Evolutionary conservation across 2,329 filamentous ascomycete species (phyloP).

Genomic region (Penicillium sp.): DNA sequence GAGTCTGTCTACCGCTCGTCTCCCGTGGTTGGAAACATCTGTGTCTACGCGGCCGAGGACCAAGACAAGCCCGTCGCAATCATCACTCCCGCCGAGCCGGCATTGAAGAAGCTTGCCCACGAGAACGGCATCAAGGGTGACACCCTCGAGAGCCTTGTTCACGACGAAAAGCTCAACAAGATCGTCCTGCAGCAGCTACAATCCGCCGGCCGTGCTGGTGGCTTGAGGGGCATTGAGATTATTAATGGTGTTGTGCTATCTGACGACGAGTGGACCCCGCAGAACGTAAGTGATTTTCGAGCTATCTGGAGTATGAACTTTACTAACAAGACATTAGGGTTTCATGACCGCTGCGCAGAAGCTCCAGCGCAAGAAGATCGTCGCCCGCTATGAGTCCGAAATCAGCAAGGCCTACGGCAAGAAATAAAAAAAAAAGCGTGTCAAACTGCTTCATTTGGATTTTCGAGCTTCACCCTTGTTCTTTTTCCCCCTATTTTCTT

Average conservation of each 20-base stretch:
- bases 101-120: slow-evolving; percentile 55
- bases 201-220: slow-evolving; percentile 35
- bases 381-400: slow-evolving; percentile 60
- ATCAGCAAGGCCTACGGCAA: slow-evolving; percentile 60
- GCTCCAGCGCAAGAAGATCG: slow-evolving; percentile 66
- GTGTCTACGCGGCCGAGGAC: slow-evolving; percentile 75
- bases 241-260: slow-evolving; percentile 45
- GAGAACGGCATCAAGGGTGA: slow-evolving; percentile 63
- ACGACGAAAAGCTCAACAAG: slow-evolving; percentile 43
- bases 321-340: slow-evolving; percentile 47
- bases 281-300: slow-evolving; percentile 34
- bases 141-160: slow-evolving; percentile 64
- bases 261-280: slow-evolving; percentile 47
- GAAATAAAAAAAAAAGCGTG: slow-evolving; percentile 27
- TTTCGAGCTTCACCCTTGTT: not conserved
- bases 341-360: slow-evolving; percentile 70
- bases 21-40: slow-evolving; percentile 78
- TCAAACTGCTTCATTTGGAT: slow-evolving; percentile 7
- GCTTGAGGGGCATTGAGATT: slow-evolving; percentile 43
- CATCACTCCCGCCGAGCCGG: slow-evolving; percentile 62
- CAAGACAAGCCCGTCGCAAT: slow-evolving; percentile 79
- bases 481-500: not conserved
- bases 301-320: not conserved
- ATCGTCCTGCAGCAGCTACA: slow-evolving; percentile 44
- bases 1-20: slow-evolving; percentile 85